A percentile compares a stretch with the other conserved stretches of the same genome.
Conservation (phyloP, 495 filamentous ascomycete species). For the Wilcoxina mikolae region DNA sequence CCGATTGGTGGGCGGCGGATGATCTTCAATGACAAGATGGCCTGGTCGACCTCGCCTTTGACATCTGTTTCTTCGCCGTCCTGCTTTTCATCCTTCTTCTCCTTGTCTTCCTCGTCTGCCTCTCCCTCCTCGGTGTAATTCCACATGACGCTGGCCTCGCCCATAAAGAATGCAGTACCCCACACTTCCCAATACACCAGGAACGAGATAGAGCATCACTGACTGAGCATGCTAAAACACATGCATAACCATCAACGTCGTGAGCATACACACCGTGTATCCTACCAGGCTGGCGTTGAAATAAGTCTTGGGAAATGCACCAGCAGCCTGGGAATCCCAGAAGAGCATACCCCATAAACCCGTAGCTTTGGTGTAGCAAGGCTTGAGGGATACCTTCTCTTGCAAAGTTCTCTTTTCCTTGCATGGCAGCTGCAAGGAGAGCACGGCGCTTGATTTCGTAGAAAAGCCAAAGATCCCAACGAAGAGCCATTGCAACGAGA, state of each 20-base stretch:
- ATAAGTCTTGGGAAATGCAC: constrained; percentile 68
- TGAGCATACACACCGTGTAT: constrained; percentile 64
- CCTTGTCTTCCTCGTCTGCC: constrained; percentile 11
- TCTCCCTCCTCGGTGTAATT: constrained; percentile 55
- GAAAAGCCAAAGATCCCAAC: constrained; percentile 60
- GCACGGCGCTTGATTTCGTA: constrained; percentile 15
- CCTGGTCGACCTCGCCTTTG: constrained; percentile 2
- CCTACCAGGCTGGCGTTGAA: constrained; percentile 67
- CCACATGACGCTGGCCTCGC: constrained; percentile 64
- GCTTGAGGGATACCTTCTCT: constrained; percentile 26
- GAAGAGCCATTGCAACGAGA: constrained; percentile 71
- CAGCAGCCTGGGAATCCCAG: constrained; percentile 45
- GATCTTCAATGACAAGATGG: background rate
- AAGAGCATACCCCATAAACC: too few relatives aligned
- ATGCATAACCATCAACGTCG: constrained; percentile 63
- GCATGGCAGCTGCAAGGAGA: constrained; percentile 9
- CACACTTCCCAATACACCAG: constrained; percentile 66
- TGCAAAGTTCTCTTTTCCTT: constrained; percentile 4
- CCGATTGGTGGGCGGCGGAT: background rate
- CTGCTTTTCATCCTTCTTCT: constrained; percentile 15
- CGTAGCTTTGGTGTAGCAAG: constrained; percentile 38
- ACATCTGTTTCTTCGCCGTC: constrained; percentile 5
- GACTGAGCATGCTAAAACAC: constrained; percentile 72
- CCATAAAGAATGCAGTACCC: constrained; percentile 56
- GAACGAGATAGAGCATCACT: constrained; percentile 84